Conservation (phyloP, 2,329 filamentous ascomycete species). For the Apiospora kogelbergensis region DNA sequence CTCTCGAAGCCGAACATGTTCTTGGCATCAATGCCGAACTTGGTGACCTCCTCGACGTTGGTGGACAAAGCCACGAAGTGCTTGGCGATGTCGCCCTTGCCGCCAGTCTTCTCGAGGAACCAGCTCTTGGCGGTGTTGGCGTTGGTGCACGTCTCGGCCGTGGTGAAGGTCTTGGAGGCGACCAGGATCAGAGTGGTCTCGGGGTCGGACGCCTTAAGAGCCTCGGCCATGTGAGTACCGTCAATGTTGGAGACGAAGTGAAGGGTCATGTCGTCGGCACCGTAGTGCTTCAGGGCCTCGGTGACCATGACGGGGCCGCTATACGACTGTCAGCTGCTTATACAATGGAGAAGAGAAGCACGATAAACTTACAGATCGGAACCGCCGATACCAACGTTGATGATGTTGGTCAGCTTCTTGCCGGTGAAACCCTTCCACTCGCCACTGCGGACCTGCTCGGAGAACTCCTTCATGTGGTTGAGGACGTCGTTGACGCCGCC, state of each 20-base stretch:
- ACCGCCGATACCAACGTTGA: slow-evolving; percentile 98
- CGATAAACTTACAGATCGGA: slow-evolving; percentile 83
- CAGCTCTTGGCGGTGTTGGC: slow-evolving; percentile 95
- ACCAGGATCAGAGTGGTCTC: slow-evolving; percentile 99
- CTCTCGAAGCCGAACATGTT: slow-evolving; percentile 99
- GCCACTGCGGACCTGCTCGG: slow-evolving; percentile 88
- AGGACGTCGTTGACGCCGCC: slow-evolving; percentile 89
- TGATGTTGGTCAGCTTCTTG: slow-evolving; percentile 93
- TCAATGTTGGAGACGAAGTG: slow-evolving; percentile 99
- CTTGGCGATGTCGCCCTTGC: slow-evolving; percentile 89
- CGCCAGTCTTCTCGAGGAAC: slow-evolving; percentile 81
- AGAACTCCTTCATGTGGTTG: slow-evolving; percentile 98
- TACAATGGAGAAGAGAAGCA: not conserved
- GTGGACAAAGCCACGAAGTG: slow-evolving; percentile 98
- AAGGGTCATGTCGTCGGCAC: slow-evolving; percentile 78
- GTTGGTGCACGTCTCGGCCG: slow-evolving; percentile 94
- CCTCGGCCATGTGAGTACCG: slow-evolving; percentile 95
- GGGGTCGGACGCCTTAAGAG: slow-evolving; percentile 82
- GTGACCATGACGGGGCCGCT: slow-evolving; percentile 99
- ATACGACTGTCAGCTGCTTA: slow-evolving; percentile 24
- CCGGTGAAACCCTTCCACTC: slow-evolving; percentile 97
- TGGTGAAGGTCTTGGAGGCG: slow-evolving; percentile 99
- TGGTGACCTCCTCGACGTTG: slow-evolving; percentile 91
- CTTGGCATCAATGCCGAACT: slow-evolving; percentile 97
- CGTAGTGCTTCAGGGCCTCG: slow-evolving; percentile 94